phyloP scores from a whole-genome alignment of 2,329 filamentous ascomycete genomes.

The Verticillium zaregamsianum region DNA sequence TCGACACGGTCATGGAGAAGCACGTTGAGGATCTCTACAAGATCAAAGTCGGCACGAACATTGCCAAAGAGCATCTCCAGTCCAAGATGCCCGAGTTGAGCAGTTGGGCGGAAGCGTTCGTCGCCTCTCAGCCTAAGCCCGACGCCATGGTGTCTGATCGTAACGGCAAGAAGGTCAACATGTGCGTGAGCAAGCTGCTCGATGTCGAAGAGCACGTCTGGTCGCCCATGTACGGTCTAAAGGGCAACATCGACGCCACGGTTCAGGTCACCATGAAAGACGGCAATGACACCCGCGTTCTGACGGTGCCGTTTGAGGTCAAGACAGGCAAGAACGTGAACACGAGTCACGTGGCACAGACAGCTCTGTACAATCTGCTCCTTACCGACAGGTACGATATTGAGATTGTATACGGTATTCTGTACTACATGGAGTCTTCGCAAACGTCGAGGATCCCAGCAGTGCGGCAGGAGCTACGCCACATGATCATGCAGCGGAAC shows the following conservation, averaged over 20 bases:
- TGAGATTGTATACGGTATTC: conserved; percentile 80
- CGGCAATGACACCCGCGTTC: conserved; percentile 56
- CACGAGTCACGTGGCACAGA: conserved; percentile 84
- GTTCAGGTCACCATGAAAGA: conserved; percentile 83
- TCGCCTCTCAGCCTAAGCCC: conserved; percentile 63
- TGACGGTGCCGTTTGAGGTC: conserved; percentile 90
- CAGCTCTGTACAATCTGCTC: conserved; percentile 86
- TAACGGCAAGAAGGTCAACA: conserved; percentile 68
- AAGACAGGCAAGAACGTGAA: conserved; percentile 89
- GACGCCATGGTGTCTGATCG: conserved; percentile 75
- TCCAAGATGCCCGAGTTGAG: conserved; percentile 80
- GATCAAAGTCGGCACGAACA: conserved; percentile 69
- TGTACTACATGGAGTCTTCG: conserved; percentile 94
- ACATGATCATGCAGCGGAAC: conserved; percentile 97
- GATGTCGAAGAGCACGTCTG: conserved; percentile 98
- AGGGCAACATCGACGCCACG: conserved; percentile 96
- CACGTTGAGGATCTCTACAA: conserved; percentile 89
- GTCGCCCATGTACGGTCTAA: conserved; percentile 96
- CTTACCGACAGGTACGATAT: conserved; percentile 94
- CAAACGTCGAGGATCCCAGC: conserved; percentile 81
- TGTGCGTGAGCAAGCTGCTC: conserved; percentile 89
- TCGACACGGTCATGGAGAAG: conserved; percentile 65
- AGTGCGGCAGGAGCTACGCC: conserved; percentile 80
- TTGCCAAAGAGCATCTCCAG: conserved; percentile 74
- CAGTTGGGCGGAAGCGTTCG: conserved; percentile 79